Conservation (phyloP, 1,284 basidiomycete genomes). For the Dichomitus squalens region DNA sequence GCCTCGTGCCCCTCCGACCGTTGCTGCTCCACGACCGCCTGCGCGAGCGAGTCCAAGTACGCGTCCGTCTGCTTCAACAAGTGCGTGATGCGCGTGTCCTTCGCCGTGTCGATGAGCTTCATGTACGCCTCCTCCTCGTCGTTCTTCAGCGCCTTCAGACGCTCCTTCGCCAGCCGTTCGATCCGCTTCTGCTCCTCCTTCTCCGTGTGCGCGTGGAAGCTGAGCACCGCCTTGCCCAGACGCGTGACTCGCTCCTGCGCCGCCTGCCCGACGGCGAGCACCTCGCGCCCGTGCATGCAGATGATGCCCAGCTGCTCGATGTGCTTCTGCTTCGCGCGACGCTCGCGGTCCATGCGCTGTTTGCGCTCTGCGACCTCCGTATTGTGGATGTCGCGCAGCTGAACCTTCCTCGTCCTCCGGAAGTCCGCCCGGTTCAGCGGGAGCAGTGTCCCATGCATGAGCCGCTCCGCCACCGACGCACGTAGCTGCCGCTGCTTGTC, state of each 20-base stretch:
- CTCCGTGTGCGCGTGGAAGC: conserved; percentile 89
- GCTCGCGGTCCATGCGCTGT: conserved; percentile 92
- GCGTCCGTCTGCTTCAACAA: conserved; percentile 92
- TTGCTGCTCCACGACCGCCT: conserved; percentile 95
- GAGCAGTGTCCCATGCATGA: conserved; percentile 89
- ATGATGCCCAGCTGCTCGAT: conserved; percentile 93
- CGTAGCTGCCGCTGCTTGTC: conserved; percentile 90
- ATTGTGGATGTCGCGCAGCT: conserved; percentile 86
- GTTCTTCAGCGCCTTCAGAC: conserved; percentile 96
- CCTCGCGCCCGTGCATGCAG: conserved; percentile 81
- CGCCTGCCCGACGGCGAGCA: conserved; percentile 63
- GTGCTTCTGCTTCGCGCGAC: conserved; percentile 95
- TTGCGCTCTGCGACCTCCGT: conserved; percentile 92
- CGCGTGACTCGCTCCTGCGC: conserved; percentile 81
- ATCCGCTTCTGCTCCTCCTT: conserved; percentile 99
- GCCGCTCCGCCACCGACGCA: conserved; percentile 84
- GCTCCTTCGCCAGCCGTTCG: conserved; percentile 95
- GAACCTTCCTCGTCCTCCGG: conserved; percentile 86
- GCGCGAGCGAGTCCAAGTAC: conserved; percentile 94
- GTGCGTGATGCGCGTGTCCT: conserved; percentile 99
- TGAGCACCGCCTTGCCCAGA: conserved; percentile 85
- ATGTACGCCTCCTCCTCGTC: conserved; percentile 99
- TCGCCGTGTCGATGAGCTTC: conserved; percentile 98
- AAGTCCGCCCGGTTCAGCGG: conserved; percentile 93
- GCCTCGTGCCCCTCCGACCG: conserved; percentile 62